A percentile compares a stretch with the other conserved stretches of the same genome.
Evolutionary conservation across 1,139 yeast species (phyloP).

Genomic region (Insectozyma bohioensis): DNA sequence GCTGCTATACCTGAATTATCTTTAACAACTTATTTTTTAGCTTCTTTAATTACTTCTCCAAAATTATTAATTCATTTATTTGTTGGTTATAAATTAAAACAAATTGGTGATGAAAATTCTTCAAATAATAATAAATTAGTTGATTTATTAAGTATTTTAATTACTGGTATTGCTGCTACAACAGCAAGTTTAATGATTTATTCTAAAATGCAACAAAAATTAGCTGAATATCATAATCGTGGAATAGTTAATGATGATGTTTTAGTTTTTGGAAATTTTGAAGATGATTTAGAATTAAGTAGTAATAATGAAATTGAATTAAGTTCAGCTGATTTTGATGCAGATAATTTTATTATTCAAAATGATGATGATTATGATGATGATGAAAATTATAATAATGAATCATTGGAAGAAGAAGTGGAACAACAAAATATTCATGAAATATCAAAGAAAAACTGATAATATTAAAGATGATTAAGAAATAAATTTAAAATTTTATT

Average conservation of each 20-base stretch:
- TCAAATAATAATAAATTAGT: conserved; percentile 53
- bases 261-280: conserved; percentile 43
- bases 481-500: background rate
- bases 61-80: conserved; percentile 76
- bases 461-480: background rate
- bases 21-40: conserved; percentile 60
- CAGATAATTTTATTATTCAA: conserved; percentile 38
- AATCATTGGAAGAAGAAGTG: background rate
- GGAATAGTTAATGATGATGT: conserved; percentile 26
- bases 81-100: conserved; percentile 75
- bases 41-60: conserved; percentile 77
- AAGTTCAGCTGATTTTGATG: conserved; percentile 34
- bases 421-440: background rate
- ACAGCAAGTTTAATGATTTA: conserved; percentile 73
- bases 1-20: conserved; percentile 80
- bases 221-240: conserved; percentile 29
- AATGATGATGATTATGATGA: conserved; percentile 22
- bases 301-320: conserved; percentile 29
- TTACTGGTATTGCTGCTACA: conserved; percentile 59
- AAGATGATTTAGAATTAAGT: conserved; percentile 31
- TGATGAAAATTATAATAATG: background rate
- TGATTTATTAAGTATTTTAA: conserved; percentile 60
- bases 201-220: conserved; percentile 51
- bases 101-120: conserved; percentile 59
- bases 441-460: too few species aligned